Conservation (phyloP, 352 stramenopile genomes). For the Lagenidium sp. region DNA sequence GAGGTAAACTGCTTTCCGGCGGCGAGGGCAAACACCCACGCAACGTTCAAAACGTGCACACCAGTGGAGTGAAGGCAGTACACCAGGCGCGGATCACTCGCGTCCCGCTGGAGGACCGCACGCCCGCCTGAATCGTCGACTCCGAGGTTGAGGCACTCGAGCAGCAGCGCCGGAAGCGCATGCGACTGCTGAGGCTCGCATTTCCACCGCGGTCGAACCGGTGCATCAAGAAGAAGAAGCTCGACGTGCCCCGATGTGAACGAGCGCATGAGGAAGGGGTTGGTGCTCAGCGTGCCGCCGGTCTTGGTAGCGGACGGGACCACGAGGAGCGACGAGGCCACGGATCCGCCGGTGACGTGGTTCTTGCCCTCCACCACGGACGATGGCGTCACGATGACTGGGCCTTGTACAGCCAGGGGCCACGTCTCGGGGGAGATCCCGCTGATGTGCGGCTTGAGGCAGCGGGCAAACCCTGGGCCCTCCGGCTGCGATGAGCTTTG, state of each 20-base stretch:
- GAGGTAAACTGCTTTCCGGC: conserved; percentile 46
- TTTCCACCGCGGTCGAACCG: conserved; percentile 58
- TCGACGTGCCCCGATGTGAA: conserved; percentile 75
- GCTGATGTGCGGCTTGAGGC: conserved; percentile 48
- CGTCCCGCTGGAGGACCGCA: conserved; percentile 37
- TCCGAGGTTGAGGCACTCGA: conserved; percentile 67
- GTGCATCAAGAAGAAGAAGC: conserved; percentile 51
- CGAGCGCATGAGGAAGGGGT: conserved; percentile 49
- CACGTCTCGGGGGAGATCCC: conserved; percentile 68
- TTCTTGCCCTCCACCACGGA: conserved; percentile 53
- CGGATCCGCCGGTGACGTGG: conserved; percentile 23
- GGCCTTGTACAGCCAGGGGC: conserved; percentile 61
- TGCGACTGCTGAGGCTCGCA: conserved; percentile 9
- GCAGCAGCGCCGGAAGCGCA: conserved; percentile 38
- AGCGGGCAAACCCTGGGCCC: no score
- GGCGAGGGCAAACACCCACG: conserved; percentile 53
- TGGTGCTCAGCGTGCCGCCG: conserved; percentile 22
- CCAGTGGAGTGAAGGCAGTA: conserved; percentile 74
- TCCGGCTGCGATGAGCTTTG: no score
- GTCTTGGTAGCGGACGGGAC: conserved; percentile 26
- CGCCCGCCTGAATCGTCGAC: conserved; percentile 66
- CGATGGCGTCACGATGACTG: conserved; percentile 42
- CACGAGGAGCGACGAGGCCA: conserved; percentile 37
- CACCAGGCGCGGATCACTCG: conserved; percentile 40
- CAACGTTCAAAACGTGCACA: conserved; percentile 68